Conservation (phyloP, 495 filamentous ascomycete species). For the Parachaetomium inaequale region DNA sequence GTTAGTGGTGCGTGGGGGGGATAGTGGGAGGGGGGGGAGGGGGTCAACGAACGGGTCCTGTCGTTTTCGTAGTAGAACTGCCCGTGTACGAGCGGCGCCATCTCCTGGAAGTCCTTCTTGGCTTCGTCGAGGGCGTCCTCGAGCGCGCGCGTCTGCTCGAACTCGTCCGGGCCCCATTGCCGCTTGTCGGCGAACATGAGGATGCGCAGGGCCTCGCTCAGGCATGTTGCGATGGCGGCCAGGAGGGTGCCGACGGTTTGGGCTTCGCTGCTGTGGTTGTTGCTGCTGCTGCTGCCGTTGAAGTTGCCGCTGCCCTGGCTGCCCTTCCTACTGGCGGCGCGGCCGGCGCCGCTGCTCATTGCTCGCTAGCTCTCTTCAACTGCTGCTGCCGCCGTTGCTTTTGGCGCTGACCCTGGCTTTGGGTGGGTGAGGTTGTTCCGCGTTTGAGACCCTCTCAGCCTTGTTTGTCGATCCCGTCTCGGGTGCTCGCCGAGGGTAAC, state of each 20-base stretch:
- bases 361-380: neutral
- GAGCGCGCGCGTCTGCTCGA: constrained; percentile 45
- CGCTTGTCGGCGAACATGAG: constrained; percentile 51
- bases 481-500: neutral
- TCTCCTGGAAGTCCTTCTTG: constrained; percentile 51
- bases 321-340: constrained; percentile 15
- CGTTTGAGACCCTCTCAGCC: neutral
- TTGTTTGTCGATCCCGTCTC: neutral
- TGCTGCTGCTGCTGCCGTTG: constrained; percentile 17
- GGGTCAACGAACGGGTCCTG: constrained; percentile 36
- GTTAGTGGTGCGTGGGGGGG: neutral
- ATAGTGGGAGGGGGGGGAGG: neutral
- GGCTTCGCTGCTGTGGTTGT: constrained; percentile 16
- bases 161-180: constrained; percentile 48
- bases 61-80: constrained; percentile 49
- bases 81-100: constrained; percentile 44
- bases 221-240: constrained; percentile 44
- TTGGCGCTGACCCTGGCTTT: neutral
- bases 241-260: constrained; percentile 48
- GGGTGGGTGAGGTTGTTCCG: neutral
- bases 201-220: constrained; percentile 43
- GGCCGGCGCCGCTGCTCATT: constrained; percentile 21
- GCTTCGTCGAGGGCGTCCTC: constrained; percentile 49
- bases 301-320: constrained; percentile 11
- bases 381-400: neutral